A percentile compares a stretch with the other conserved stretches of the same genome.
Evolutionary conservation across 2,329 filamentous ascomycete genomes (phyloP).

Genomic region (Ilyonectria mors-panacis): DNA sequence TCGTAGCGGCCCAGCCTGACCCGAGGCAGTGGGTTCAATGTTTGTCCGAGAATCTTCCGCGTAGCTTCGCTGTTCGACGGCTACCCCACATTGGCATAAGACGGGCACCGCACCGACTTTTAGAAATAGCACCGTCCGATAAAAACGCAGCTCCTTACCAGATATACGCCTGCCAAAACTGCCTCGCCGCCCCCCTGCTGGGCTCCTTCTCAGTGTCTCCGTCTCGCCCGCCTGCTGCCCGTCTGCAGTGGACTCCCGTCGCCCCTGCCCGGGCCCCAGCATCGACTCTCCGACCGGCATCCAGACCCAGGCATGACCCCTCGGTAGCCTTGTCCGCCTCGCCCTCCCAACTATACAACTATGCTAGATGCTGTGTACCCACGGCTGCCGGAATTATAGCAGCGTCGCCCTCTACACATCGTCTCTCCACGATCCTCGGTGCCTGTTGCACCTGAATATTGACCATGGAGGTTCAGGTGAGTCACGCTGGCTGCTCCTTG

Average conservation of each 20-base stretch:
- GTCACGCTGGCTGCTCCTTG: slow-evolving; percentile 42
- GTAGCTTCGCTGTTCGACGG: slow-evolving; percentile 28
- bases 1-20: slow-evolving; percentile 8
- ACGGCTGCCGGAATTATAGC: slow-evolving; percentile 62
- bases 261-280: slow-evolving; percentile 30
- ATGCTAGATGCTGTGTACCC: slow-evolving; percentile 60
- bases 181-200: slow-evolving; percentile 31
- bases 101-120: slow-evolving; percentile 58
- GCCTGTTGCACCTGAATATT: slow-evolving; percentile 39
- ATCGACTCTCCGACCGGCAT: slow-evolving; percentile 38
- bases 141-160: slow-evolving; percentile 54
- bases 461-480: slow-evolving; percentile 66
- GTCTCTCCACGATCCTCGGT: slow-evolving; percentile 13
- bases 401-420: slow-evolving; percentile 51
- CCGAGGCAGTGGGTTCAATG: slow-evolving; percentile 26
- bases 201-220: slow-evolving; percentile 34
- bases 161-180: slow-evolving; percentile 38
- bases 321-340: slow-evolving; percentile 57
- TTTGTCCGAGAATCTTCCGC: slow-evolving; percentile 51
- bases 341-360: slow-evolving; percentile 52
- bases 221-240: slow-evolving; percentile 27
- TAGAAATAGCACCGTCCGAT: slow-evolving; percentile 53
- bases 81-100: slow-evolving; percentile 57
- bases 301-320: slow-evolving; percentile 57
- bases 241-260: slow-evolving; percentile 13